Conservation (phyloP, 2,329 filamentous ascomycete genomes). For the Clonostachys rosea region DNA sequence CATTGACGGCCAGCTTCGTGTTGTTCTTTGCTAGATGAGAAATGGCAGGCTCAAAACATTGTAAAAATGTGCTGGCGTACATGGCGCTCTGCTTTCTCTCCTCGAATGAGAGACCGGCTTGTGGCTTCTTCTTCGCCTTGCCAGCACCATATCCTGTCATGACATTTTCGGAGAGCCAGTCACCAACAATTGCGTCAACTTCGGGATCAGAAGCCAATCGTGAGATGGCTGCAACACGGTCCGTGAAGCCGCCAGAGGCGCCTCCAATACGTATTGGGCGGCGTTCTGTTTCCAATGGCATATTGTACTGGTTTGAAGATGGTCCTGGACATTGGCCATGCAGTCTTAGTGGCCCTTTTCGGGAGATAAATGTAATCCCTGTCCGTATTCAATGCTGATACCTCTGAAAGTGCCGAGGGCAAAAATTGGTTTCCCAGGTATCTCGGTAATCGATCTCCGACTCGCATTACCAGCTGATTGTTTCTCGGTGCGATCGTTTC, state of each 20-base stretch:
- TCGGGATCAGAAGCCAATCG: constrained; percentile 4
- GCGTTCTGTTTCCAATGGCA: neutral
- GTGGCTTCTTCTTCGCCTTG: neutral
- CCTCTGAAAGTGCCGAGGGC: no score
- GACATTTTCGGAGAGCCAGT: constrained; percentile 13
- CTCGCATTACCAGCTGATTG: no score
- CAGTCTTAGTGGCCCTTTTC: no score
- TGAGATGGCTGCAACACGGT: constrained; percentile 4
- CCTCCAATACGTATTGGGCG: constrained; percentile 8
- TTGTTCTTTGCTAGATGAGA: constrained; percentile 6
- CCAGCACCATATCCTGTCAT: constrained; percentile 19
- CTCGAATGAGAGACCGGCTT: constrained; percentile 4
- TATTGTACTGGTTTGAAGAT: no score
- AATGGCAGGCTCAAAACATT: constrained; percentile 8
- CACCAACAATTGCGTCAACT: constrained; percentile 5
- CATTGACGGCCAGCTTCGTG: constrained; percentile 5
- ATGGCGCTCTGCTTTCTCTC: constrained; percentile 7
- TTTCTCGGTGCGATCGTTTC: no score
- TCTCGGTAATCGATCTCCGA: no score
- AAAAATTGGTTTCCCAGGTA: no score
- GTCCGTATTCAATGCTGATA: no score
- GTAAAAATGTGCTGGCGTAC: constrained; percentile 18
- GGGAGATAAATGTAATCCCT: no score
- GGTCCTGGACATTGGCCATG: no score
- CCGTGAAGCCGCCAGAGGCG: constrained; percentile 8